A percentile compares a stretch with the other conserved stretches of the same genome.
phyloP scores from a whole-genome alignment of 2,329 filamentous ascomycete genomes.

The Fusarium sp. region DNA sequence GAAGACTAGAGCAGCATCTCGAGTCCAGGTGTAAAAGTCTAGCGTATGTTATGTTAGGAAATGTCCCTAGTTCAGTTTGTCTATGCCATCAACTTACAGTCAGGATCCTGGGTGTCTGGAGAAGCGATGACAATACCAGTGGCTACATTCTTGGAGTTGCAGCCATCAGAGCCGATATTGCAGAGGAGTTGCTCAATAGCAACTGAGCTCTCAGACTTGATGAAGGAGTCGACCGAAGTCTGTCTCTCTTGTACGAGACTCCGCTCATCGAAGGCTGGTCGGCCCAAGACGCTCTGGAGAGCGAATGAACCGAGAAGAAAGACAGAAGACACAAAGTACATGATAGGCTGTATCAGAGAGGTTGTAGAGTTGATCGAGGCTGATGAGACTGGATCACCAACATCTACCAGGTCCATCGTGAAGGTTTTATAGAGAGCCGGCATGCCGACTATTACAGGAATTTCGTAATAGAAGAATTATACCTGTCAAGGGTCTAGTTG shows the following conservation, averaged over 20 bases:
- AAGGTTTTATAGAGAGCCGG: conserved; percentile 33
- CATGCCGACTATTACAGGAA: background rate
- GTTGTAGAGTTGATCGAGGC: conserved; percentile 44
- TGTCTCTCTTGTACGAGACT: conserved; percentile 51
- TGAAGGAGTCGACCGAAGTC: conserved; percentile 61
- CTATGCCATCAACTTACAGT: conserved; percentile 57
- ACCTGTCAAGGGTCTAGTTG: conserved; percentile 5
- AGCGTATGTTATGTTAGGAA: conserved; percentile 16
- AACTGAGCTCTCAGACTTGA: conserved; percentile 61
- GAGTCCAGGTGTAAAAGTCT: conserved; percentile 84
- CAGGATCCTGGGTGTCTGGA: conserved; percentile 61
- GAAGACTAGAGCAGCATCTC: conserved; percentile 76
- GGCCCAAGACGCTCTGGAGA: conserved; percentile 61
- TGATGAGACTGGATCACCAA: conserved; percentile 38
- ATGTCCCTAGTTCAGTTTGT: too few relatives aligned
- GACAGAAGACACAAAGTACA: conserved; percentile 61
- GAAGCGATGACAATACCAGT: conserved; percentile 66
- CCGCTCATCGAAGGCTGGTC: conserved; percentile 47
- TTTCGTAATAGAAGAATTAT: background rate
- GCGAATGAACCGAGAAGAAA: conserved; percentile 61
- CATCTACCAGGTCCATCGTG: conserved; percentile 40
- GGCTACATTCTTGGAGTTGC: conserved; percentile 56
- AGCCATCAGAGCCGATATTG: conserved; percentile 67
- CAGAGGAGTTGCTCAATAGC: conserved; percentile 63
- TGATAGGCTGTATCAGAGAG: conserved; percentile 51